phyloP scores from a whole-genome alignment of 441 rosid genomes.

The Iberis amara region DNA sequence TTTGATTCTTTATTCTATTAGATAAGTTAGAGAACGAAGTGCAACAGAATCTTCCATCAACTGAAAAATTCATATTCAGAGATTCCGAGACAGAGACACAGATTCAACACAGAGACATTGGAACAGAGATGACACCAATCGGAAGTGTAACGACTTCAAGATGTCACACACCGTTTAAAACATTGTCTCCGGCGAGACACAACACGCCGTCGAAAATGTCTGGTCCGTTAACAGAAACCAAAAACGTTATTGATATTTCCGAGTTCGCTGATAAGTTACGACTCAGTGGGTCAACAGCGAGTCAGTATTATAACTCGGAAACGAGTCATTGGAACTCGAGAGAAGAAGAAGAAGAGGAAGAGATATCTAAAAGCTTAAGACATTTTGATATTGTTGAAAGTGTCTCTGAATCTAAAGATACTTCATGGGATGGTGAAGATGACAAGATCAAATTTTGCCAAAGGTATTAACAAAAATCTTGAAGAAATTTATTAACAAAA shows the following conservation, averaged over 20 bases:
- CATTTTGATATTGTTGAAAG: conserved; percentile 58
- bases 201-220: conserved; percentile 87
- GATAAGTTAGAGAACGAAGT: conserved; percentile 61
- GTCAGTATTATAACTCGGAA: conserved; percentile 51
- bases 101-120: conserved; percentile 64
- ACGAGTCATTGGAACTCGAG: conserved; percentile 84
- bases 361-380: conserved; percentile 77
- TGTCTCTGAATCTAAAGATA: conserved; percentile 53
- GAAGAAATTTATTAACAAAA: background rate
- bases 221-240: conserved; percentile 60
- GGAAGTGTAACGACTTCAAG: conserved; percentile 75
- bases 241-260: conserved; percentile 46
- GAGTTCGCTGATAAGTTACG: conserved; percentile 63
- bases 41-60: conserved; percentile 53
- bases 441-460: conserved; percentile 72
- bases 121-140: conserved; percentile 92
- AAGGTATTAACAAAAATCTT: conserved; percentile 34
- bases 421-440: conserved; percentile 69
- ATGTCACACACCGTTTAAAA: conserved; percentile 68
- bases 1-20: conserved; percentile 1
- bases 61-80: conserved; percentile 70
- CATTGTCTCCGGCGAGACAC: conserved; percentile 77
- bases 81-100: conserved; percentile 38
- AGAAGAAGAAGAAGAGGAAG: conserved; percentile 83
- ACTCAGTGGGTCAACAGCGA: conserved; percentile 37